Evolutionary conservation across 139 green algal species (phyloP).

Genomic region (Tetradesmus obliquus): DNA sequence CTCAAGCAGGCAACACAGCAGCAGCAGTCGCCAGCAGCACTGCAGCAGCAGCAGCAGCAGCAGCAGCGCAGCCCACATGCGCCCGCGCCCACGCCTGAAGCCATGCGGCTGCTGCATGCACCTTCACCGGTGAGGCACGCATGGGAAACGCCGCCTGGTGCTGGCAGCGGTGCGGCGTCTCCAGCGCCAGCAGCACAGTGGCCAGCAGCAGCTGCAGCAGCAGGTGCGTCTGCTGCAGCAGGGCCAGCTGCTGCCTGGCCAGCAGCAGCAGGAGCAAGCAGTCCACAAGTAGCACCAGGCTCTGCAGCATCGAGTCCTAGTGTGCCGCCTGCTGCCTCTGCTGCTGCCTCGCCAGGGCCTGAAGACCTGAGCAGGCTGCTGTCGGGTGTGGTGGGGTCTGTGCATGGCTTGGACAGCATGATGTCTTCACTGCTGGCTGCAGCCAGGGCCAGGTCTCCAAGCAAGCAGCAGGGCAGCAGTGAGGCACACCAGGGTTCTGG

Average conservation of each 20-base stretch:
- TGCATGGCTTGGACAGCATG: conserved; percentile 21
- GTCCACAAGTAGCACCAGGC: neutral
- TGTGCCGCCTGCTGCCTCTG: neutral
- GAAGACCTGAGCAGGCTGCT: neutral
- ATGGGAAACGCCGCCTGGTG: neutral
- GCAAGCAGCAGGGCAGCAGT: neutral
- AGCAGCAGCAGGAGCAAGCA: neutral
- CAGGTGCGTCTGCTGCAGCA: neutral
- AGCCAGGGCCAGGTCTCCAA: neutral
- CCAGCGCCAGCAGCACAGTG: neutral
- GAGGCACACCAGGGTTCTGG: neutral
- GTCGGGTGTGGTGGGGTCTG: conserved; percentile 7
- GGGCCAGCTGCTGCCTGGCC: neutral
- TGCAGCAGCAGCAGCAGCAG: neutral
- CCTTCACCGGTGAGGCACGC: neutral
- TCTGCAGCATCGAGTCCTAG: neutral
- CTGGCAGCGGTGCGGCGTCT: neutral
- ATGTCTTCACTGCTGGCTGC: neutral
- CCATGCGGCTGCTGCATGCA: neutral
- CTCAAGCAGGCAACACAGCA: neutral
- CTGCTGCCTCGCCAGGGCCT: conserved; percentile 1
- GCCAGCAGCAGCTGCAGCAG: conserved; percentile 13
- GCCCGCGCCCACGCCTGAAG: neutral
- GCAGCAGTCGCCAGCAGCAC: neutral
- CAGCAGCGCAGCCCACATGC: conserved; percentile 7